Evolutionary conservation across 2,329 filamentous ascomycete genomes (phyloP), one percentile per base, ranked within the genome.

Genomic region (Coniochaeta sp.): DNA sequence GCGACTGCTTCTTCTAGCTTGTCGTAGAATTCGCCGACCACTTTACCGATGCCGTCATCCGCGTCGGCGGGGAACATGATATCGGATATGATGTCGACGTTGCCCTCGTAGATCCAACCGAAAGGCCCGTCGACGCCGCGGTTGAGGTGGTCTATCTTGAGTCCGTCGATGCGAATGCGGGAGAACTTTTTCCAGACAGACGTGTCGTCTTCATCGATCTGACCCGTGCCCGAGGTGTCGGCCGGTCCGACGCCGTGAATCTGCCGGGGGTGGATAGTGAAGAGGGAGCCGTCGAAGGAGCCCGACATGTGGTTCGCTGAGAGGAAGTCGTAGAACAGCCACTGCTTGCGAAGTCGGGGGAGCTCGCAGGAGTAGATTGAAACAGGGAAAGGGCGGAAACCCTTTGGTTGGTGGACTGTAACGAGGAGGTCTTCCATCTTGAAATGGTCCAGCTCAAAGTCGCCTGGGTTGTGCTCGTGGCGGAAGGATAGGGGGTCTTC

Each of bases 361-460:
- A 99, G 79, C 63, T 97, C 92, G 67, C 92, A 96, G 6, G 90
- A 94, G 72, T 89, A 99, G 55, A 99, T 95, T 72, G 91, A 96
- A 58, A 96, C 85, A 0, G 91, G 86, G 67, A 95, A 99, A 0
- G 94, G 94, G n/a, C 94, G 82, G 73, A 99, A 97, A 48, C 84
- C 85, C 51, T 83, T 79, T 0, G 94, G 92, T 64, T 99, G 92
- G 65, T 96, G 89, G 47, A 99, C 78, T 0, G 92, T 96, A 27
- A 99, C 81, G 4, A 97, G 75, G 0, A 99, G 74, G 67, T 99
- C 94, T 64, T 96, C 90, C 74, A 99, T 83, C 66, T 92, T 96
- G 78, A 99, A 99, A 13, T 86, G 89, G 61, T 97, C 91, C 51
- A 99, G 89, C 69, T 99, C 94, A 60, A 99, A 99, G 65, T 99